A percentile compares a stretch with the other conserved stretches of the same genome.
phyloP scores from a whole-genome alignment of 2,329 filamentous ascomycete genomes.

The Arthrobotrys sinensis region DNA sequence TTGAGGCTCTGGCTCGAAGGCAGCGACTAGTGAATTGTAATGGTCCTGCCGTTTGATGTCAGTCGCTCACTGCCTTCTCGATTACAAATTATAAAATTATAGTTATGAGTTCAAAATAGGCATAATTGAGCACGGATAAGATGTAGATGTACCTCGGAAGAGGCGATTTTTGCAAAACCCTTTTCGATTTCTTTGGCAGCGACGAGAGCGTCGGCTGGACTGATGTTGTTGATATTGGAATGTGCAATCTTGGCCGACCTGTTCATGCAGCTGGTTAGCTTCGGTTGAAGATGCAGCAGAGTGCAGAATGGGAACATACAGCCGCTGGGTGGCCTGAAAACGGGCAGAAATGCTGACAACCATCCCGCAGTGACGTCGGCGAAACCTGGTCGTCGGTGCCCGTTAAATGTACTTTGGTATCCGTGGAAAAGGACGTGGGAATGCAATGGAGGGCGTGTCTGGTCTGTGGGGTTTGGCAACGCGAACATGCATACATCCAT shows the following conservation, averaged over 20 bases:
- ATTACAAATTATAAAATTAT: neutral
- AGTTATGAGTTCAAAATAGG: neutral
- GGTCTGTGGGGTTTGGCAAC: too few species aligned
- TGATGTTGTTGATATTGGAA: slow-evolving; percentile 29
- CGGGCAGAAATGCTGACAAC: slow-evolving; percentile 52
- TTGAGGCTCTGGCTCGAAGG: slow-evolving; percentile 47
- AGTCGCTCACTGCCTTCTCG: neutral
- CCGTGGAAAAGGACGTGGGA: neutral
- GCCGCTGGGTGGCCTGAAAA: slow-evolving; percentile 47
- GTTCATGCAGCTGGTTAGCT: slow-evolving; percentile 25
- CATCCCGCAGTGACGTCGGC: slow-evolving; percentile 25
- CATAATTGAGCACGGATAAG: neutral
- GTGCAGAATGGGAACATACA: slow-evolving; percentile 28
- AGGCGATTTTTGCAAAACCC: slow-evolving; percentile 38
- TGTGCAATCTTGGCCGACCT: slow-evolving; percentile 47
- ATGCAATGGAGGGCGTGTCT: neutral
- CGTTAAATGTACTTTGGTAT: neutral
- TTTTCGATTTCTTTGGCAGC: slow-evolving; percentile 56
- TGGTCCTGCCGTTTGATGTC: slow-evolving; percentile 38
- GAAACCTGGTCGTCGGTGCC: slow-evolving; percentile 6
- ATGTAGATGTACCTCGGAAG: slow-evolving; percentile 45
- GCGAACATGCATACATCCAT: too few species aligned
- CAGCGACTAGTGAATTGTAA: slow-evolving; percentile 50
- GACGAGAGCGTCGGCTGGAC: slow-evolving; percentile 37
- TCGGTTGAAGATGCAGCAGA: neutral